Evolutionary conservation across 2,329 filamentous ascomycete species (phyloP), one percentile per base, ranked within the genome.

Genomic region (Bimuria novae-zelandiae): DNA sequence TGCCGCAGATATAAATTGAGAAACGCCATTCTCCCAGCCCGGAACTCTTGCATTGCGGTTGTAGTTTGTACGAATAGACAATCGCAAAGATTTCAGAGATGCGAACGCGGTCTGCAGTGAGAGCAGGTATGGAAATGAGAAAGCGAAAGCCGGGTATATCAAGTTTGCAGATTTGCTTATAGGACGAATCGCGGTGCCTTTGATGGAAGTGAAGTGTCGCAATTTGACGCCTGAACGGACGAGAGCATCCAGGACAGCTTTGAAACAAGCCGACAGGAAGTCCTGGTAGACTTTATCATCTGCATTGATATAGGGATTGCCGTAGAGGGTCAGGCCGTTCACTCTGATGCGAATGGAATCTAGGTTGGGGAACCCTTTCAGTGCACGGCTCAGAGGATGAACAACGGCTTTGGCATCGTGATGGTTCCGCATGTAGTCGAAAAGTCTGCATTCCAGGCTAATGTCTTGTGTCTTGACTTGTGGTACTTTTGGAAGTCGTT

Each of bases 1-100:
- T 12, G 64, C 59, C 22, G 56, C 39, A 27, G 52, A 32, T 21
- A 71, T 56, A 27, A 71, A 60, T 3, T 61, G 53, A 25, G 52
- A 56, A 1, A 70, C 35, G 1, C 52, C 50, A 11, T 60, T 60
- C 17, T 63, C 56, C 64, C 67, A 69, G 19, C 63, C 62, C 7
- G 62, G 56, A 11, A 54, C 23, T 6, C 56, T 61, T 7, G 53
- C 43, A 21, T 54, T 32, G 8, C 36, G 55, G 8, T 56, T 52
- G 23, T 59, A 55, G 14, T 49, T 41, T 2, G 56, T 52, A 25
- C 59, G 49, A 11, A 67, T 56, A 3, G 62, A 65, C 1, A 70
- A 42, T 1, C 54, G 54, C 33, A 71, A 51, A 7, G 57, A 44
- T 4, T 52, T 52, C 2, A 70, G 48, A 14, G 37, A 41, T 3